phyloP scores from a whole-genome alignment of 371 early-diverging fungal genomes.

The Basidiobolus meristosporus region DNA sequence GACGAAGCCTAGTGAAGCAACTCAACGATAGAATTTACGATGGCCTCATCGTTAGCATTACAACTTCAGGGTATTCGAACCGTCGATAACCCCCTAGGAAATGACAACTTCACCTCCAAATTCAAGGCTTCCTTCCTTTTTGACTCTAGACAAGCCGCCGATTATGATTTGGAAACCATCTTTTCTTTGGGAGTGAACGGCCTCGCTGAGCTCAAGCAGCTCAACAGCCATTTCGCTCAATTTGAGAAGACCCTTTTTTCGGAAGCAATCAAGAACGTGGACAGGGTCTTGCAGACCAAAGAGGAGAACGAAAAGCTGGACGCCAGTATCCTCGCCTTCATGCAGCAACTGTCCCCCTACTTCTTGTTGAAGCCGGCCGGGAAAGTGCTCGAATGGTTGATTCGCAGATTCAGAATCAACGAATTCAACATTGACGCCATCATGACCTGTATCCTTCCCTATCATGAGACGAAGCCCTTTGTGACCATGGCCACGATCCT shows the following conservation, averaged over 20 bases:
- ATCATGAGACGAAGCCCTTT: conserved; percentile 81
- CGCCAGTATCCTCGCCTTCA: conserved; percentile 43
- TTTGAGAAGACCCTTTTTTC: conserved; percentile 71
- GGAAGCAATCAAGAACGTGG: conserved; percentile 51
- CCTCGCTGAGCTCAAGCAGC: conserved; percentile 45
- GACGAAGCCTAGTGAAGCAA: no score
- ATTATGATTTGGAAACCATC: conserved; percentile 72
- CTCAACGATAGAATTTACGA: no score
- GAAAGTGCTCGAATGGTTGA: conserved; percentile 83
- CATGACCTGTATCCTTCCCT: conserved; percentile 65
- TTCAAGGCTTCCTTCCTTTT: conserved; percentile 66
- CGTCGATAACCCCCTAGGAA: no score
- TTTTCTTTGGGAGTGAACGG: conserved; percentile 69
- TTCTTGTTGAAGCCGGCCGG: conserved; percentile 63
- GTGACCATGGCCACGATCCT: conserved; percentile 57
- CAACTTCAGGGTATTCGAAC: no score
- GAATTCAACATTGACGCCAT: conserved; percentile 69
- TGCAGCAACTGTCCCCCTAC: conserved; percentile 60
- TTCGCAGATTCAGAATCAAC: conserved; percentile 75
- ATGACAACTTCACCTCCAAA: conserved; percentile 8
- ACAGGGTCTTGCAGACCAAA: conserved; percentile 45
- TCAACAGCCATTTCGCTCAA: conserved; percentile 37
- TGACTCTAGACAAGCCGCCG: conserved; percentile 63
- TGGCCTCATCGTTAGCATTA: no score
- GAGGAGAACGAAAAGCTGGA: conserved; percentile 70